Evolutionary conservation across 192 early-diverging fungal species (phyloP), one percentile per base, ranked within the genome.

Genomic region (Jimgerdemannia flammicorona): DNA sequence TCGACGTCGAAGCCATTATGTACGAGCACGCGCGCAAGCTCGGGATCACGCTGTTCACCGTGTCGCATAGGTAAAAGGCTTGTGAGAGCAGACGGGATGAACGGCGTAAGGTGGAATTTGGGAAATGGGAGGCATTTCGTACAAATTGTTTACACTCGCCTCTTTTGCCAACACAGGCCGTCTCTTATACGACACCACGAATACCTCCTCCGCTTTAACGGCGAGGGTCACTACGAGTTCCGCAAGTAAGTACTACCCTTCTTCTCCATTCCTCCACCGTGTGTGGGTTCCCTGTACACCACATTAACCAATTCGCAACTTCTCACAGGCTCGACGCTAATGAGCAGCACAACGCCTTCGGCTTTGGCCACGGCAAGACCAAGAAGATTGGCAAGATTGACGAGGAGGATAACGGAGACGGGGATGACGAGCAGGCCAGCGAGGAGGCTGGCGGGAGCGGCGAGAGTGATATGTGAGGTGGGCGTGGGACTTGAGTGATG

Each of bases 1-100:
- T 91, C 71, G 94, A 96, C 78, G 85, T 94, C 9, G 94, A 96
- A 75, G 88, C 86, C 3, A 87, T 94, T 76, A 90, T 96, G 88
- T 91, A 90, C 69, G 81, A 82, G 49, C 84, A 87, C 71, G 88
- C 89, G 14, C 81, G 81, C 17, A 72, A 87, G 41, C 74, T 83
- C 19, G 87, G 85, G n/a, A 90, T 91, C 72, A 91, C 89, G 3
- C 65, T 91, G 14, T 87, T 91, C 77, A 89, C 89, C 3, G 88
- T 91, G 40, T 90, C 89, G 19, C 90, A 91, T 74, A 77, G 80
- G 79, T 80, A 73, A 64, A 44, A 43, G 29, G 3, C 14, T 18
- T 39, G 42, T n/a, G 10, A 66, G 29, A 3, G 8, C 43, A 9
- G 29, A 29, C 9, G 29, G 29, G 29, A 29, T 29, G 29, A 29